Evolutionary conservation across 805 yeast genomes (phyloP), one percentile per base, ranked within the genome.

Genomic region (Metschnikowia bowlesiae): DNA sequence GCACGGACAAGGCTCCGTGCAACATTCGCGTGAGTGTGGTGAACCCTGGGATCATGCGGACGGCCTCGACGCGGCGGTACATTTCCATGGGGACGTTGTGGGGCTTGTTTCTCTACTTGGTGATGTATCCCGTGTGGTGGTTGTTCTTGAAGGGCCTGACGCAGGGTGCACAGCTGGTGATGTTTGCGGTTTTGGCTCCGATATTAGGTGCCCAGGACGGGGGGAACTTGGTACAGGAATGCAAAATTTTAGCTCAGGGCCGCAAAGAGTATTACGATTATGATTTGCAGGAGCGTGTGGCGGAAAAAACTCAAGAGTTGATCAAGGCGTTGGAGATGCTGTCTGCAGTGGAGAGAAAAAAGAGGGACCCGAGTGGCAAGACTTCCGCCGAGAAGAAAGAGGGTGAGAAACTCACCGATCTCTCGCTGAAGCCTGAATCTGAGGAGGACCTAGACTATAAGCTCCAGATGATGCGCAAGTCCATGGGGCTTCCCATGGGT

Each of bases 1-100:
- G 95, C 51, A 80, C 84, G 46, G 96, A 89, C 67, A 81, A 81
- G 43, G 80, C 84, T 22, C 86, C 88, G 2, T 75, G 79, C 61
- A 87, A 85, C 59, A 82, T 88, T 26, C 78, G 84, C 46, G 78
- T 89, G 22, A 79, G 85, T 51, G 62, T 89, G 48, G 94, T 88
- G 5, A 94, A 94, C 62, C 98, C 99, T 0, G 99, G 99, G 1
- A 59, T 91, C 34, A 87, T 89, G 86, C 78, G 98, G 57, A 83
- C 96, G 1, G 88, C 96, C 2, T 82, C 95, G 28, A 84, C 92
- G 37, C 82, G 94, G 57, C 78, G 97, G 50, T 81, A 84, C 34
- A 51, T 89, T 5, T 82, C 94, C 16, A 78, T 87, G 69, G 97
- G 98, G 0, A 74, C 88, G 0, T 58, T 92, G 2, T 59, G 74